Conservation (phyloP, 2,329 filamentous ascomycete genomes). For the Amauroascus niger region DNA sequence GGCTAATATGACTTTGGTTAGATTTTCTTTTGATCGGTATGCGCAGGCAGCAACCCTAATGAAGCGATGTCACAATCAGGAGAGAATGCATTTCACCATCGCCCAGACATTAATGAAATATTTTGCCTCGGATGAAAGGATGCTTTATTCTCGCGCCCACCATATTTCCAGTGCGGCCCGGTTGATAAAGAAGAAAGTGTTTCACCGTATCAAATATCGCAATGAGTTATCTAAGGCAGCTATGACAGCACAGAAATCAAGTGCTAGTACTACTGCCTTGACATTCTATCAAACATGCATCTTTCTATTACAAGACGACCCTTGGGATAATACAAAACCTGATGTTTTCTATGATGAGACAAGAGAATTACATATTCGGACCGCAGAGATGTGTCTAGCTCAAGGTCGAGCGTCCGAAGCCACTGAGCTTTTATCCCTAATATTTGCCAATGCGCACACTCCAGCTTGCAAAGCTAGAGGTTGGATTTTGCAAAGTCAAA, state of each 20-base stretch:
- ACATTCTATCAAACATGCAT: conserved; percentile 73
- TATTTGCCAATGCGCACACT: conserved; percentile 61
- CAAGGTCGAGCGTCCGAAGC: conserved; percentile 62
- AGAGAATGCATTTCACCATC: conserved; percentile 86
- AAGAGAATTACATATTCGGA: conserved; percentile 63
- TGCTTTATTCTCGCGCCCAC: conserved; percentile 62
- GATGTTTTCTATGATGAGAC: conserved; percentile 85
- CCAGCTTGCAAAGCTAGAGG: conserved; percentile 73
- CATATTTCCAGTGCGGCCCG: conserved; percentile 71
- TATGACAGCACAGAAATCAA: conserved; percentile 66
- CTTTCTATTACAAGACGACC: conserved; percentile 64
- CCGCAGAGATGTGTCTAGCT: conserved; percentile 74
- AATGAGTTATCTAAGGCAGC: conserved; percentile 71
- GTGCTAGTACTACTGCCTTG: conserved; percentile 69
- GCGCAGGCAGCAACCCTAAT: conserved; percentile 63
- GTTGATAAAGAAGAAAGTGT: conserved; percentile 59
- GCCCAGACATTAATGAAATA: conserved; percentile 71
- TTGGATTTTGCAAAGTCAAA: conserved; percentile 71
- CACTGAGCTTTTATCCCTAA: conserved; percentile 55
- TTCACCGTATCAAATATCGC: conserved; percentile 56
- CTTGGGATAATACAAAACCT: conserved; percentile 59
- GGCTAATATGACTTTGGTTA: conserved; percentile 23
- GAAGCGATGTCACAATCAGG: conserved; percentile 54
- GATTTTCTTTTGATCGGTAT: conserved; percentile 82
- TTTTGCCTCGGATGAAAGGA: conserved; percentile 49